A percentile compares a stretch with the other conserved stretches of the same genome.
Conservation (phyloP, 179 eudicot genomes). For the Heliamphora pulchella region DNA sequence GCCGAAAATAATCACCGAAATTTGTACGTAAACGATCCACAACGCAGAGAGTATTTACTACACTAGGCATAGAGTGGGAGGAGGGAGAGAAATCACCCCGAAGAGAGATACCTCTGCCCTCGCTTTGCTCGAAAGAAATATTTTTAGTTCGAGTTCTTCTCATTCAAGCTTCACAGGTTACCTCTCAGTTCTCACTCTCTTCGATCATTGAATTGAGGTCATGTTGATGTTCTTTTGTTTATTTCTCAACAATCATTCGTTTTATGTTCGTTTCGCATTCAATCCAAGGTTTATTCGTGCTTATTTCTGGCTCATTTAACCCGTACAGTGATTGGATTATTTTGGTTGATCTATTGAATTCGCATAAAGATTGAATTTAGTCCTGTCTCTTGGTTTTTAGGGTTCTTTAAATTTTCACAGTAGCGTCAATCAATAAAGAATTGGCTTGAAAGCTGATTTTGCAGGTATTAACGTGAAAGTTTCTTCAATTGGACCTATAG, state of each 20-base stretch:
- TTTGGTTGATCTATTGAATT: background rate
- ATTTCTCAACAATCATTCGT: background rate
- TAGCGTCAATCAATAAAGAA: background rate
- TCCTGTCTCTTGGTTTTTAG: background rate
- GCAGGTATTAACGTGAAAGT: background rate
- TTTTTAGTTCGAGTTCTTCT: background rate
- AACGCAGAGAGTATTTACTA: too few relatives aligned
- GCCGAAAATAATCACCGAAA: too few relatives aligned
- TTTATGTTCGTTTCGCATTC: background rate
- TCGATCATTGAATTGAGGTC: background rate
- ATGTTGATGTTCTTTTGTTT: background rate
- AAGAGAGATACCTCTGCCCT: background rate
- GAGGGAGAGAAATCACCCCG: background rate
- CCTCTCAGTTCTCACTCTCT: background rate
- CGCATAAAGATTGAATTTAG: background rate
- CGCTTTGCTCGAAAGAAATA: background rate
- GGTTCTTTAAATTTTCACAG: background rate
- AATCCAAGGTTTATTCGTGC: background rate
- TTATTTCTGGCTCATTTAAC: background rate
- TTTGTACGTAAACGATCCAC: too few relatives aligned
- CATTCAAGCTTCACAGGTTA: conserved; percentile 6
- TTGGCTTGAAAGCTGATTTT: background rate
- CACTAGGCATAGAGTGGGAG: background rate
- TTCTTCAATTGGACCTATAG: background rate
- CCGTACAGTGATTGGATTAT: background rate